Percentiles rank a stretch among this genome's conserved stretches.
Conservation (phyloP, 2,329 filamentous ascomycete genomes). For the Colletotrichum plurivorum region DNA sequence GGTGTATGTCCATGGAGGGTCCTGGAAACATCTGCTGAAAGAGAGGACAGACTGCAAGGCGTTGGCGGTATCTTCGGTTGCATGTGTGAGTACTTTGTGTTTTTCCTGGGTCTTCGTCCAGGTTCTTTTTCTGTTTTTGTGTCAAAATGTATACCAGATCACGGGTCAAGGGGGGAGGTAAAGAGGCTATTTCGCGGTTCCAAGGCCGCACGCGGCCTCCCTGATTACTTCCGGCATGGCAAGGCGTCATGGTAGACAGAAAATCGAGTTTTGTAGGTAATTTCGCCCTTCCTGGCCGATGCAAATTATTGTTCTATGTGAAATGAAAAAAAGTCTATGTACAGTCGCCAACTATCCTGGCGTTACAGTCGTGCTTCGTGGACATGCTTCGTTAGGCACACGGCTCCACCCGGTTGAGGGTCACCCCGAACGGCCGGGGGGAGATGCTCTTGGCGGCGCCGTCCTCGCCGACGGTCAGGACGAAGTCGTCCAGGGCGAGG, state of each 20-base stretch:
- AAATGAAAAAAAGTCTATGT: neutral
- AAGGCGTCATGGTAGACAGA: constrained; percentile 37
- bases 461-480: constrained; percentile 41
- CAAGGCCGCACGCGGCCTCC: constrained; percentile 18
- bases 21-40: neutral
- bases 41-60: neutral
- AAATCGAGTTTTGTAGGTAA: constrained; percentile 11
- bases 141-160: constrained; percentile 37
- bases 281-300: neutral
- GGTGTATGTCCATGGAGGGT: too few relatives aligned
- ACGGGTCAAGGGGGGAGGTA: constrained; percentile 10
- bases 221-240: constrained; percentile 30
- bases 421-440: constrained; percentile 24
- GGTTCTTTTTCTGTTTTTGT: constrained; percentile 21
- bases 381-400: neutral
- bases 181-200: constrained; percentile 8
- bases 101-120: constrained; percentile 11
- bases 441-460: constrained; percentile 17
- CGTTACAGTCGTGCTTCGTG: neutral
- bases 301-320: neutral
- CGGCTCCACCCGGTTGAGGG: constrained; percentile 3
- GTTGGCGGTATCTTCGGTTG: constrained; percentile 25
- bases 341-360: neutral
- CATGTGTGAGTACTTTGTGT: constrained; percentile 20
- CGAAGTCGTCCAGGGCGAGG: constrained; percentile 49